A percentile compares a stretch with the other conserved stretches of the same genome.
These are phyloP conservation scores for Rheum nobile DNA, from an alignment of 148 eudicot genomes.

Conservation along the genomic window DNA sequence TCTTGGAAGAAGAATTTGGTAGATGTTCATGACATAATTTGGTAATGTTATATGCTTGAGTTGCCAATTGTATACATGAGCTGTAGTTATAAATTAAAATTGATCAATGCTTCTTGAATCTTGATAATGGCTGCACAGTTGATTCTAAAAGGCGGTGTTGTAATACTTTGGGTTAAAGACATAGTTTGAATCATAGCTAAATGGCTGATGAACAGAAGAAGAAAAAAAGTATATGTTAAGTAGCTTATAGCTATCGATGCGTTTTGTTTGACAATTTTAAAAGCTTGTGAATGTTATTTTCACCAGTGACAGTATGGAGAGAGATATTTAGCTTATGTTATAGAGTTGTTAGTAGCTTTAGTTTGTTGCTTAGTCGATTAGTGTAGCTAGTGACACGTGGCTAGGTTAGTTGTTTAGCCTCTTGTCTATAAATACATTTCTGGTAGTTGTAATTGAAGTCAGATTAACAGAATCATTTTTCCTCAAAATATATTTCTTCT, in stretches of 20 bases:
- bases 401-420: no score
- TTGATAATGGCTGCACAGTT: neutral
- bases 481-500: no score
- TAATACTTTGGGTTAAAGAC: conserved; percentile 6
- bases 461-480: no score
- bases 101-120: neutral
- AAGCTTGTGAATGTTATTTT: neutral
- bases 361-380: no score
- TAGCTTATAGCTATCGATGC: neutral
- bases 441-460: no score
- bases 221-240: neutral
- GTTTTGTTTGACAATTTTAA: neutral
- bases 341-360: no score
- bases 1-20: conserved; percentile 25
- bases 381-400: no score
- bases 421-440: no score
- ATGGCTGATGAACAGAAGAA: neutral
- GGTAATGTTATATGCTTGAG: neutral
- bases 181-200: neutral
- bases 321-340: no score
- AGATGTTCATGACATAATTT: conserved; percentile 21
- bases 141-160: neutral
- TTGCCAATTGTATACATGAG: neutral
- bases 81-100: neutral
- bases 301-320: neutral